These are phyloP conservation scores for Leucocoprinus leucothites DNA, from an alignment of 768 basidiomycete species.

Conservation along the genomic window DNA sequence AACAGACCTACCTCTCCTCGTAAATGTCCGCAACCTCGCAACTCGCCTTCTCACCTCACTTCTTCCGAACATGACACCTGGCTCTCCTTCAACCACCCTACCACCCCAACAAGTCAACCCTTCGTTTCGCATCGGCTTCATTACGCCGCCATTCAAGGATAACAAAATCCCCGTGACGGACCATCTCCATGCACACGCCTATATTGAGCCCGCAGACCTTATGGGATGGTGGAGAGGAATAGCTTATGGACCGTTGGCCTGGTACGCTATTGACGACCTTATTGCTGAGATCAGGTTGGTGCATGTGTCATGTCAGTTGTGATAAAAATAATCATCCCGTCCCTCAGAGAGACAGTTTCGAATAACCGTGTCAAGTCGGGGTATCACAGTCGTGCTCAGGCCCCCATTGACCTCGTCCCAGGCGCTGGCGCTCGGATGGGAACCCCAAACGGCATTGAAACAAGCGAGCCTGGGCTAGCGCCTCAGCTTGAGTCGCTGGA, in stretches of 20 bases:
- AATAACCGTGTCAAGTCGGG: slow-evolving; percentile 86
- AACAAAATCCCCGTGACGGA: slow-evolving; percentile 77
- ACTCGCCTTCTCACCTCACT: slow-evolving; percentile 52
- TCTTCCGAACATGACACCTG: slow-evolving; percentile 34
- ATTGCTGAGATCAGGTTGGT: slow-evolving; percentile 78
- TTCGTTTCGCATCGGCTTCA: slow-evolving; percentile 68
- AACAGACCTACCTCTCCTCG: slow-evolving; percentile 71
- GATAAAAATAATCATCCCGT: neutral
- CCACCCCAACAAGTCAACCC: slow-evolving; percentile 28
- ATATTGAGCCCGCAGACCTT: slow-evolving; percentile 58
- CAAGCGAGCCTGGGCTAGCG: slow-evolving; percentile 49
- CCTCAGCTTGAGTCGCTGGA: slow-evolving; percentile 36
- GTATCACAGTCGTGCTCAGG: slow-evolving; percentile 49
- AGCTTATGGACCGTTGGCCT: slow-evolving; percentile 64
- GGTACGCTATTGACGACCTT: slow-evolving; percentile 76
- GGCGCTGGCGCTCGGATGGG: slow-evolving; percentile 66
- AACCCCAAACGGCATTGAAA: slow-evolving; percentile 62
- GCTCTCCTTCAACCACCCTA: slow-evolving; percentile 30
- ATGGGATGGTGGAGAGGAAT: slow-evolving; percentile 73
- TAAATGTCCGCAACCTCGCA: slow-evolving; percentile 56
- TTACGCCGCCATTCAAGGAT: slow-evolving; percentile 75
- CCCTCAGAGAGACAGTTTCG: slow-evolving; percentile 65
- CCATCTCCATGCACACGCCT: slow-evolving; percentile 77
- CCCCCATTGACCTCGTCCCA: slow-evolving; percentile 75
- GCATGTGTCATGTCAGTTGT: slow-evolving; percentile 1